Base-by-base conservation (phyloP, 176 grass and related monocot genomes). In the Ensete ventricosum region DNA sequence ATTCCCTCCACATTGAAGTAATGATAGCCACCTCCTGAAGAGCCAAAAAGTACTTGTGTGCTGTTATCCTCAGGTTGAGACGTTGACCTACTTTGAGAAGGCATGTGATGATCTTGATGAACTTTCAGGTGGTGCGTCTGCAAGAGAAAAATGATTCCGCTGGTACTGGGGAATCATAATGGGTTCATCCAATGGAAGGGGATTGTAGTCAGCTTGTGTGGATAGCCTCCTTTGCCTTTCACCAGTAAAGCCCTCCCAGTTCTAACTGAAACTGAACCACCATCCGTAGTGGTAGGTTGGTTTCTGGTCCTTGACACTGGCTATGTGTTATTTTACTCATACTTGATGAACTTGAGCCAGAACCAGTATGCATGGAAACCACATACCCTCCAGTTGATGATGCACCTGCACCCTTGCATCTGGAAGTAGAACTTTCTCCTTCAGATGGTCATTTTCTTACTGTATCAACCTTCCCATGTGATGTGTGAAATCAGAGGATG, bases 1-100 rank as follows among this genome's bases (percentile, higher is more conserved):
- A 98, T 85, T 54, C 84, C 84, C 59, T 92, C 87, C 84, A 85
- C 83, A 66, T 81, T 85, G 21, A 87, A 75, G 60, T 3, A 80
- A 52, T 86, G 76, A 52, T 89, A 82, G 55, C 63, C 20, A 49
- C 87, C 83, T 62, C 75, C 81, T 50, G 82, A 50, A 22, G 82
- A 55, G 64, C 53, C 75, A 70, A 64, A 71, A 17, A 81, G 69
- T 52, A 82, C 74, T 55, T 77, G 64, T 9, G 83, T 64, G 9
- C 82, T 50, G 17, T 71, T 81, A 81, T 77, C 82, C 8, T 85
- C 84, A 22, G 71, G 71, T 34, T 0, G 23, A 70, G 60, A 73
- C 11, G 26, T 53, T 72, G 74, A 73, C 83, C 77, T 87, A 71
- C 65, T 81, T 81, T 75, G 83, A 69, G 71, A 10, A 77, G 29